Base-by-base conservation (phyloP, 2,329 filamentous ascomycete genomes). In the Ascochyta rabiei region DNA sequence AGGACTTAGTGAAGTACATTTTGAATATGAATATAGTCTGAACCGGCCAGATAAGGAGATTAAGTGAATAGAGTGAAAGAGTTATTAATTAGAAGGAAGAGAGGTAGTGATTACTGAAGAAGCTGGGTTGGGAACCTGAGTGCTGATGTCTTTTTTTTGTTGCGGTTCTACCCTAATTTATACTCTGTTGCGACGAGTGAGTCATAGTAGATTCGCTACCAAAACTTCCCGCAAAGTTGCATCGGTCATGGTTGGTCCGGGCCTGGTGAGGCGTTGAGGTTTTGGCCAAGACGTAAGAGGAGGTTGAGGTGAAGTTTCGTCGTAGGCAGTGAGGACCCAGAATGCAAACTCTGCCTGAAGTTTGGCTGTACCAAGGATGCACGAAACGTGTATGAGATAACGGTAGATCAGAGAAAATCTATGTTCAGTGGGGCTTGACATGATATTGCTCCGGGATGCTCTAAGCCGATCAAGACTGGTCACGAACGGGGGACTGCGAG, bases 1-100 rank as follows among this genome's bases (percentile, higher is more conserved):
- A 63, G 56, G 68, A 62, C 72, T 68, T 74, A 64, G 72, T 64
- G 71, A 77, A 75, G 71, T 74, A 72, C 77, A 79, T 79, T 57
- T 62, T 74, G 69, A 71, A 65, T 49, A 46, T 53, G 34, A 70
- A 64, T 69, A 66, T 74, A 76, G 76, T 63, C 66, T 76, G 73
- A 74, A 70, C 71, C 71, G 66, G 71, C 68, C 70, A 72, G 66
- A 67, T 62, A 64, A 35, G 51, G 58, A 61, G 44, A 65, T 62
- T 65, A 67, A 46, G 57, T 42, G 53, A 64, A 59, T 62, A 62
- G 39, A 67, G 55, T 62, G 48, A 24, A 58, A 56, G 35, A 39
- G 45, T 49, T 62, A 64, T 67, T 64, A 68, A 51, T 48, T 63
- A 60, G 66, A 68, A 63, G 55, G 60, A 62, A 68, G 56, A 57